These are phyloP conservation scores for Aspergillus sclerotioniger DNA, from an alignment of 495 filamentous ascomycete genomes.

Conservation along the genomic window DNA sequence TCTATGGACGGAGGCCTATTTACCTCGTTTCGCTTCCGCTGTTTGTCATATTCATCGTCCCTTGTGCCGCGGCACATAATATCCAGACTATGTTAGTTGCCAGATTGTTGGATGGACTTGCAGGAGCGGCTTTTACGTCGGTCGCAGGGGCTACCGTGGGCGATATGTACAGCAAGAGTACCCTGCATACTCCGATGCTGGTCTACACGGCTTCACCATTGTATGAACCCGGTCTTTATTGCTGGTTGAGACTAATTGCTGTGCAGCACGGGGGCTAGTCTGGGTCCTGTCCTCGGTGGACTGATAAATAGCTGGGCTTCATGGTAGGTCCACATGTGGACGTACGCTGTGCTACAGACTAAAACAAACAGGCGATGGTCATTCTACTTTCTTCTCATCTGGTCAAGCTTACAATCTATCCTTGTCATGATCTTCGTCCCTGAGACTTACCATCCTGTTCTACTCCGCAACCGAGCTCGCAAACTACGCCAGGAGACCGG, in stretches of 20 bases:
- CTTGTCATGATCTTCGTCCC: conserved; percentile 67
- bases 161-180: conserved; percentile 68
- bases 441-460: conserved; percentile 69
- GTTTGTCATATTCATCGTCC: conserved; percentile 76
- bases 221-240: not conserved
- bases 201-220: conserved; percentile 67
- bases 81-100: conserved; percentile 70
- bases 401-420: conserved; percentile 55
- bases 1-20: conserved; percentile 77
- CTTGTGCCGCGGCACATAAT: conserved; percentile 74
- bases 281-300: conserved; percentile 42
- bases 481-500: conserved; percentile 63
- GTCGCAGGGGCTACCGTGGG: conserved; percentile 83
- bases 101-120: conserved; percentile 74
- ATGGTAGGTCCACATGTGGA: conserved; percentile 43
- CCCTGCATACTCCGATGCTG: conserved; percentile 66
- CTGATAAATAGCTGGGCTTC: conserved; percentile 66
- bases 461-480: conserved; percentile 55
- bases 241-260: not conserved
- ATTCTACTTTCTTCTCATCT: conserved; percentile 76
- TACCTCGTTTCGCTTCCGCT: conserved; percentile 68
- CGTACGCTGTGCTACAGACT: not conserved
- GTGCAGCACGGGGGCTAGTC: conserved; percentile 47
- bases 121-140: conserved; percentile 75
- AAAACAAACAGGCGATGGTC: conserved; percentile 56